Evolutionary conservation across 805 yeast species (phyloP).

Genomic region (Wickerhamomyces hampshirensis): DNA sequence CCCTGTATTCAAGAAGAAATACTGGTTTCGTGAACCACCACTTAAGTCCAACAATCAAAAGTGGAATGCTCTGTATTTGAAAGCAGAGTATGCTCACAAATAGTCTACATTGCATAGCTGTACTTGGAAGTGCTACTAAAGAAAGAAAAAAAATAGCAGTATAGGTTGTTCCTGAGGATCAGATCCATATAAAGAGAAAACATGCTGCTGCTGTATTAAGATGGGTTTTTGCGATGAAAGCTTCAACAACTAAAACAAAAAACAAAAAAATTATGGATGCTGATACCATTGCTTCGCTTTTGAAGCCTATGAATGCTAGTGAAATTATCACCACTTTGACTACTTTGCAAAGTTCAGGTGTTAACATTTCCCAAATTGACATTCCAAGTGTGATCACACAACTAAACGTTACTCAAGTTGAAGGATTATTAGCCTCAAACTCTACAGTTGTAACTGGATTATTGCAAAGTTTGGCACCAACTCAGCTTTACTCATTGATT

Average conservation of each 20-base stretch:
- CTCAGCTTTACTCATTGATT: conserved; percentile 17
- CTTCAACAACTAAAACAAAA: too few relatives aligned
- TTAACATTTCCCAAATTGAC: conserved; percentile 62
- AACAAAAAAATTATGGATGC: too few relatives aligned
- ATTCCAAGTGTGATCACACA: conserved; percentile 48
- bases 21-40: too few relatives aligned
- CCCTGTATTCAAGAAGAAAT: too few relatives aligned
- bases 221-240: too few relatives aligned
- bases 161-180: too few relatives aligned
- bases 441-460: conserved; percentile 17
- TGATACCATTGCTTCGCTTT: conserved; percentile 14
- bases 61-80: too few relatives aligned
- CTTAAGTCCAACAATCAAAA: too few relatives aligned
- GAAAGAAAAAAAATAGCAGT: too few relatives aligned
- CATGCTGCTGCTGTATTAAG: too few relatives aligned
- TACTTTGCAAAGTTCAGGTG: conserved; percentile 25
- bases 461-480: conserved; percentile 16
- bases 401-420: conserved; percentile 22
- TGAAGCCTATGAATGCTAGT: conserved; percentile 21
- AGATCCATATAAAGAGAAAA: too few relatives aligned
- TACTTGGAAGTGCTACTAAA: too few relatives aligned
- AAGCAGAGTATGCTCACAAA: background rate
- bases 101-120: background rate
- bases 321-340: conserved; percentile 18
- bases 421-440: conserved; percentile 20